Evolutionary conservation across 73 alveolate species (phyloP), one percentile per base, ranked within the genome.

Genomic region (Paramecium biaurelia): DNA sequence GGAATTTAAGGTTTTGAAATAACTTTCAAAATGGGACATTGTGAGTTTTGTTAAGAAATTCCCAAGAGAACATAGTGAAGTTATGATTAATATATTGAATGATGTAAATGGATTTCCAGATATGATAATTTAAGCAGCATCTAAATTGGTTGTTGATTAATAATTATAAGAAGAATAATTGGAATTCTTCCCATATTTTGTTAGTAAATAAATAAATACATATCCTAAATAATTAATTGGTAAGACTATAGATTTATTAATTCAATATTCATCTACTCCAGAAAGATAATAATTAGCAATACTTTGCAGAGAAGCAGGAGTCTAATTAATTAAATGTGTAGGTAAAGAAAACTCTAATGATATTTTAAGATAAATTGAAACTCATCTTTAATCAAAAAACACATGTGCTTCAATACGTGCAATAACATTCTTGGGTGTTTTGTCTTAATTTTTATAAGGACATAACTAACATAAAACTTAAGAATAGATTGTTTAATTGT

Each of bases 401-500:
- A 76, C 43, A 5, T 42, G 42, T 53, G 93, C 94, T 82, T 76
- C 89, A 47, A 93, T 79, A 42, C 37, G 57, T 4, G 93, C 98
- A 3, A 42, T 95, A 26, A 85, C 92, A 10, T 47, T 93, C 68
- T 88, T 95, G 35, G 93, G 97, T 4, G 57, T 90, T 20, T 93
- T 95, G 21, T 92, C 98, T 23, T 57, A 34, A 35, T 92, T 76
- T 76, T 37, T 95, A 8, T 89, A 93, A 41, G 76, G 92, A 49
- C 86, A 94, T 56, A 95, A 93, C 35, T 86, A 93, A 26, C 67
- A 38, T 7, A 76, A 86, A 57, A 95, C 93, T 12, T 92, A 67
- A 76, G 95, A 93, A 87, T 85, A 92, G 76, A 92, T 95, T 93
- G 82, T 95, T 12, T 94, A 85, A 35, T 82, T 95, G 79, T 93